Evolutionary conservation across 2,329 filamentous ascomycete species (phyloP), one percentile per base, ranked within the genome.

Genomic region (Aspergillus nomiae): DNA sequence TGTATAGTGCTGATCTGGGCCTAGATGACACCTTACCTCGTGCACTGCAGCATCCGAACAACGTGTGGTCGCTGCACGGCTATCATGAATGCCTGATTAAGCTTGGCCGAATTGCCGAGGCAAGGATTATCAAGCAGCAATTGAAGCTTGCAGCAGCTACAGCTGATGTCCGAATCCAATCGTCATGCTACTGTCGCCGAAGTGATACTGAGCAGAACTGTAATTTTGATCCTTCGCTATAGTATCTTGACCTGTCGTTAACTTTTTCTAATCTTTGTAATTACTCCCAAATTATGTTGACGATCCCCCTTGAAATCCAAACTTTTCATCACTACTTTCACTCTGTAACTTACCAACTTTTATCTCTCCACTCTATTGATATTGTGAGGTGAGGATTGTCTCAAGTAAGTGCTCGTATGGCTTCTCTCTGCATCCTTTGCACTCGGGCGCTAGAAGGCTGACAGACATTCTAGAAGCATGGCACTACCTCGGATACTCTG

Each of bases 1-100:
- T 87, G 1, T 91, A 91, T 66, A 78, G 76, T 24, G 87, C 86
- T 0, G 88, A 91, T 69, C 73, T 91, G 16, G 89, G 89, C 0
- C 70, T 89, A 16, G 82, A 85, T 60, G 79, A 82, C n/a, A 84
- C 82, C 0, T 74, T 92, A 3, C 87, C 89, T 0, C 81, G 90
- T 24, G 85, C 89, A 0, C 80, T 87, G 56, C 85, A 86, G 65
- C 90, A 92, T 74, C 88, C 85, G 8, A 89, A 89, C 56, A 93
- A 94, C 66, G 86, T 93, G 0, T 93, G 90, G 91, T 85, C 89
- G 5, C 74, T 93, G 64, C 89, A 91, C 68, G 91, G 90, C 0
- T 90, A 88, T 66, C 84, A 91, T 66, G 90, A 93, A 76, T 91
- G 90, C 71, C 72, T 92, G 56, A 66, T 82, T 4, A 85, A 79